A percentile compares a stretch with the other conserved stretches of the same genome.
These are phyloP conservation scores for Citrullus amarus DNA, from an alignment of 306 rosid species.

Conservation along the genomic window DNA sequence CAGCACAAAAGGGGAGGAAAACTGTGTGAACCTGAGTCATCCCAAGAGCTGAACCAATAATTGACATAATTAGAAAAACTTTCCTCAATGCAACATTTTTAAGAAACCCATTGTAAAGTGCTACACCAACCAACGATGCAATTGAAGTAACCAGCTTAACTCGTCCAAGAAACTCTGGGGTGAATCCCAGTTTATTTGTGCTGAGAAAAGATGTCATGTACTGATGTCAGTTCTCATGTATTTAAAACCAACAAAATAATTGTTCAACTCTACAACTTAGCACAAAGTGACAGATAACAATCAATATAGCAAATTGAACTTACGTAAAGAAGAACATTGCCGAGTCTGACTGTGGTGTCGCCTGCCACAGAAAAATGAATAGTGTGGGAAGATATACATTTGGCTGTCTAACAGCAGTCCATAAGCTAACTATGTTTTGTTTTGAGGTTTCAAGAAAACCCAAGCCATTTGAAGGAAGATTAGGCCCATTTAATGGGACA, in stretches of 20 bases:
- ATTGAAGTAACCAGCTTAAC: constrained; percentile 92
- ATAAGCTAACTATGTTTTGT: constrained; percentile 50
- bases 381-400: constrained; percentile 72
- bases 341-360: constrained; percentile 97
- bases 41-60: constrained; percentile 75
- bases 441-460: constrained; percentile 60
- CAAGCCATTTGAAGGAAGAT: constrained; percentile 21
- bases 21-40: constrained; percentile 69
- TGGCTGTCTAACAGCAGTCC: constrained; percentile 69
- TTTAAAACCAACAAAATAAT: background rate
- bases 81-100: constrained; percentile 70
- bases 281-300: constrained; percentile 13
- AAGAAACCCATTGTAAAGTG: constrained; percentile 81
- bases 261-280: background rate
- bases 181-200: constrained; percentile 86
- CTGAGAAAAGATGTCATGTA: constrained; percentile 33
- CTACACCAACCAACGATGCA: constrained; percentile 90
- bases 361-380: constrained; percentile 96
- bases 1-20: background rate
- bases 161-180: constrained; percentile 85
- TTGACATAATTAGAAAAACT: constrained; percentile 58
- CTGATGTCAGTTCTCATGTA: background rate
- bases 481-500: constrained; percentile 32
- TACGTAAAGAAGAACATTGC: constrained; percentile 95
- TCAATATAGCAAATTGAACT: constrained; percentile 21